phyloP scores from a whole-genome alignment of 139 green algal genomes.

The Chara braunii region DNA sequence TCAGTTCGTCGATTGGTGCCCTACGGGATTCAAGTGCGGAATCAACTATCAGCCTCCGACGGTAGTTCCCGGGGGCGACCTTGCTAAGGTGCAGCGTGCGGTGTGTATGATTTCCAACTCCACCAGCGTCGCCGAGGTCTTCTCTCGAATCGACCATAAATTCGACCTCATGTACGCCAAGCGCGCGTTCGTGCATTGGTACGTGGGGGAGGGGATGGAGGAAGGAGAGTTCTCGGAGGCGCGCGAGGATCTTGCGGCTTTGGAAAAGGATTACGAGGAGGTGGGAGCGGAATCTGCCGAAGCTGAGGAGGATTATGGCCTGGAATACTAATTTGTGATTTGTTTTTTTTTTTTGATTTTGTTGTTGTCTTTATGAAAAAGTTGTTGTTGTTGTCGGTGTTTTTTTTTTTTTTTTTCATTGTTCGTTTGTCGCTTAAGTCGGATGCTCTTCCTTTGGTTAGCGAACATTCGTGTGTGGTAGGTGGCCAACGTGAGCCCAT shows the following conservation, averaged over 20 bases:
- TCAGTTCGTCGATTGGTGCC: constrained; percentile 97
- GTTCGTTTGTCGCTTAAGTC: no score
- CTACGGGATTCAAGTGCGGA: constrained; percentile 98
- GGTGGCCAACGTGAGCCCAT: no score
- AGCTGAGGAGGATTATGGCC: no score
- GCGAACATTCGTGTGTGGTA: no score
- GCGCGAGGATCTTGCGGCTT: constrained; percentile 88
- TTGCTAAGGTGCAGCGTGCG: constrained; percentile 97
- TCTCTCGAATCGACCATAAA: constrained; percentile 99
- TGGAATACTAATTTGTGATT: no score
- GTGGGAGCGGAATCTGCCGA: no score
- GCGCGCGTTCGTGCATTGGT: constrained; percentile 99
- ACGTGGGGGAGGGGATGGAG: constrained; percentile 94
- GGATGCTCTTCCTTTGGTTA: no score
- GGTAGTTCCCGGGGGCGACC: constrained; percentile 86
- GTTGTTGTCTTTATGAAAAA: no score
- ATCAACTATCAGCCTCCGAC: constrained; percentile 99
- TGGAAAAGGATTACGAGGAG: constrained; percentile 97
- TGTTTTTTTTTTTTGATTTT: no score
- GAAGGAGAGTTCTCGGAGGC: constrained; percentile 78
- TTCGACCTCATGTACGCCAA: constrained; percentile 99
- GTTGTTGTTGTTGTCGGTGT: no score
- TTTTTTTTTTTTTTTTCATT: no score
- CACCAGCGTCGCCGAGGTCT: constrained; percentile 92
- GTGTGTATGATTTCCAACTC: constrained; percentile 99